Evolutionary conservation across 495 filamentous ascomycete genomes (phyloP).

Genomic region (Podospora pseudoanserina): DNA sequence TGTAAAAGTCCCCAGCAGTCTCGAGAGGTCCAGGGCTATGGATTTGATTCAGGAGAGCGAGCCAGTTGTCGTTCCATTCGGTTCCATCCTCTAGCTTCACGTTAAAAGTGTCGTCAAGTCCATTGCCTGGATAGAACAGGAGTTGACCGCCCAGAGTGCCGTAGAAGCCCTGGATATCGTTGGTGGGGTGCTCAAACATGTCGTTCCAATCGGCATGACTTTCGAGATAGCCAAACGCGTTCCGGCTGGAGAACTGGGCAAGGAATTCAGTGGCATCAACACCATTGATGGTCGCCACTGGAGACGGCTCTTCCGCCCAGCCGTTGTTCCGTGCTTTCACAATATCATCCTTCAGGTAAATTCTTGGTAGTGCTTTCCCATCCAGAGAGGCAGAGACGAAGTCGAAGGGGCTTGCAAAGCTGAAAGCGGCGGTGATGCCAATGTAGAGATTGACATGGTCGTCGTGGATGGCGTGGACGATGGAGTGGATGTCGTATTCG

Average conservation of each 20-base stretch:
- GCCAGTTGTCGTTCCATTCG: conserved; percentile 27
- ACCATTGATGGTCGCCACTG: conserved; percentile 48
- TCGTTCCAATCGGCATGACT: conserved; percentile 51
- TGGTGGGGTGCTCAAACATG: conserved; percentile 44
- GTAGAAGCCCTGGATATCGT: conserved; percentile 39
- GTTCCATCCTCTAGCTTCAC: conserved; percentile 43
- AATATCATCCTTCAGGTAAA: conserved; percentile 32
- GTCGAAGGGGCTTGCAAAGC: conserved; percentile 41
- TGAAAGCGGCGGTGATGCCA: conserved; percentile 42
- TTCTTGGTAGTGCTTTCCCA: conserved; percentile 43
- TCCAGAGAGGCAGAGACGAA: conserved; percentile 50
- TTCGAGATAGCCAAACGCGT: conserved; percentile 43
- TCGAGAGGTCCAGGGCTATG: conserved; percentile 40
- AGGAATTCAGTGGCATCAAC: conserved; percentile 39
- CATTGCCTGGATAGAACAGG: conserved; percentile 49
- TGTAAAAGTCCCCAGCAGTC: conserved; percentile 50
- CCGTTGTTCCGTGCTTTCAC: conserved; percentile 6
- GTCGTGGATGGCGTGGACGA: conserved; percentile 46
- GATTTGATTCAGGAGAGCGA: conserved; percentile 37
- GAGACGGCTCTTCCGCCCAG: conserved; percentile 29
- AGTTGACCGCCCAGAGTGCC: conserved; percentile 37
- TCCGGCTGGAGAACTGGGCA: conserved; percentile 37
- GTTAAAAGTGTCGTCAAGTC: conserved; percentile 22
- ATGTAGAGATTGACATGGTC: conserved; percentile 41
- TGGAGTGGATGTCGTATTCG: conserved; percentile 44